Percentiles rank a stretch among this genome's conserved stretches.
Evolutionary conservation across 768 basidiomycete species (phyloP).

Genomic region (Tricholoma matsutake): DNA sequence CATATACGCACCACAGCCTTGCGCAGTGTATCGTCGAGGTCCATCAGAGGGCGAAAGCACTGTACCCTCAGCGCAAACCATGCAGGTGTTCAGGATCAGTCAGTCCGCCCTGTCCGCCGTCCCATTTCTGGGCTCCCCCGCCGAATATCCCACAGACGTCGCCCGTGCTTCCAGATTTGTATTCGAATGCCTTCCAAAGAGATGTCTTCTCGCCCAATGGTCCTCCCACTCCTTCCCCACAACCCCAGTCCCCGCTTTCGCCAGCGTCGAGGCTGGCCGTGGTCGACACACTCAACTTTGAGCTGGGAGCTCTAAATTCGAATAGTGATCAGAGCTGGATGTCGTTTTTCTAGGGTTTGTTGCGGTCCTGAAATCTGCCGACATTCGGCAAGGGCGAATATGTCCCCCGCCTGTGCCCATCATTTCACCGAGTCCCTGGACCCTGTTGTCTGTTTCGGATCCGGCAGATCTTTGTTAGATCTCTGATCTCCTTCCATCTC

Average conservation of each 20-base stretch:
- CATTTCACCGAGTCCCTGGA: neutral
- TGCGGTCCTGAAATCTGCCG: neutral
- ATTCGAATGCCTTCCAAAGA: slow-evolving; percentile 22
- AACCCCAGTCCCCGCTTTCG: slow-evolving; percentile 22
- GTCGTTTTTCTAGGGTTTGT: slow-evolving; percentile 40
- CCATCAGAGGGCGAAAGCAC: slow-evolving; percentile 39
- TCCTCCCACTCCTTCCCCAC: neutral
- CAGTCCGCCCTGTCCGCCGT: slow-evolving; percentile 34
- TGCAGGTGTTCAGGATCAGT: slow-evolving; percentile 36
- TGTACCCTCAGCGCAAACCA: slow-evolving; percentile 43
- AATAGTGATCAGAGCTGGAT: slow-evolving; percentile 43
- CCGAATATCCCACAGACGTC: slow-evolving; percentile 29
- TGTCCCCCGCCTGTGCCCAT: slow-evolving; percentile 1
- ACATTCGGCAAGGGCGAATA: neutral
- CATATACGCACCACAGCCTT: slow-evolving; percentile 38
- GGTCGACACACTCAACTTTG: slow-evolving; percentile 46
- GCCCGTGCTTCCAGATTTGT: slow-evolving; percentile 41
- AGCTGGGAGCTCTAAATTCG: slow-evolving; percentile 44
- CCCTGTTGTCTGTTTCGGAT: neutral
- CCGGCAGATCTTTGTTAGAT: neutral
- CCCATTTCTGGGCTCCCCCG: slow-evolving; percentile 44
- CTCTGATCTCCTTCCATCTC: neutral
- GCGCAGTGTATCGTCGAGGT: slow-evolving; percentile 47
- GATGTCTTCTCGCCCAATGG: slow-evolving; percentile 22
- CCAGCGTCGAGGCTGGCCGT: slow-evolving; percentile 39